phyloP scores from a whole-genome alignment of 148 eudicot genomes.

The Chenopodium suecicum region DNA sequence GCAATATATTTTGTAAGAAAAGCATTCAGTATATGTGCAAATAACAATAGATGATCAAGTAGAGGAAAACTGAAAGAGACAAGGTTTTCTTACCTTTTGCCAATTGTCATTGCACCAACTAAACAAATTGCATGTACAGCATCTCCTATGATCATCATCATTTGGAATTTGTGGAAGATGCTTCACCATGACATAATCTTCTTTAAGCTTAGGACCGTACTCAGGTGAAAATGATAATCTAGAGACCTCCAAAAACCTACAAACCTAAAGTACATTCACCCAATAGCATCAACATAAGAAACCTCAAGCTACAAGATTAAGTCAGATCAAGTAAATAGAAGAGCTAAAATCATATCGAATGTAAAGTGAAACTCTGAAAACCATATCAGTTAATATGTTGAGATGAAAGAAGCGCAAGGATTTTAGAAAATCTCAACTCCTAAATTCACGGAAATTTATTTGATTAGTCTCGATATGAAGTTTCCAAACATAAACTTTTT shows the following conservation, averaged over 20 bases:
- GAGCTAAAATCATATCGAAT: background rate
- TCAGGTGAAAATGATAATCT: slow-evolving; percentile 89
- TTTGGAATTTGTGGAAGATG: slow-evolving; percentile 77
- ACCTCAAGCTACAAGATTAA: slow-evolving; percentile 1
- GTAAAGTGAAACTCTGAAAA: background rate
- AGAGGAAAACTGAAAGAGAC: background rate
- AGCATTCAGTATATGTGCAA: background rate
- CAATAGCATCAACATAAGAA: slow-evolving; percentile 17
- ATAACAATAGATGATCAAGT: background rate
- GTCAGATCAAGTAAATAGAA: background rate
- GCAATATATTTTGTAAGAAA: background rate
- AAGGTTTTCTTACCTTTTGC: slow-evolving; percentile 72
- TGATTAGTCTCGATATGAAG: too few species aligned
- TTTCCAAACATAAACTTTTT: too few species aligned
- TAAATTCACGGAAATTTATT: background rate
- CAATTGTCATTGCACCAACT: slow-evolving; percentile 93
- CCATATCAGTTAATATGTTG: background rate
- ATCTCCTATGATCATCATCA: slow-evolving; percentile 55
- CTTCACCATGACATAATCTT: slow-evolving; percentile 89
- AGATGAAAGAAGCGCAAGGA: background rate
- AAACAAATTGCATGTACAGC: slow-evolving; percentile 71
- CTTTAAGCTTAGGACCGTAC: slow-evolving; percentile 96
- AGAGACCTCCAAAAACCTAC: slow-evolving; percentile 95
- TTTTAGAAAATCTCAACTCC: background rate
- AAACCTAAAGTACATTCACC: slow-evolving; percentile 54